Conservation (phyloP, 2,329 filamentous ascomycete species). For the Colletotrichum melonis region DNA sequence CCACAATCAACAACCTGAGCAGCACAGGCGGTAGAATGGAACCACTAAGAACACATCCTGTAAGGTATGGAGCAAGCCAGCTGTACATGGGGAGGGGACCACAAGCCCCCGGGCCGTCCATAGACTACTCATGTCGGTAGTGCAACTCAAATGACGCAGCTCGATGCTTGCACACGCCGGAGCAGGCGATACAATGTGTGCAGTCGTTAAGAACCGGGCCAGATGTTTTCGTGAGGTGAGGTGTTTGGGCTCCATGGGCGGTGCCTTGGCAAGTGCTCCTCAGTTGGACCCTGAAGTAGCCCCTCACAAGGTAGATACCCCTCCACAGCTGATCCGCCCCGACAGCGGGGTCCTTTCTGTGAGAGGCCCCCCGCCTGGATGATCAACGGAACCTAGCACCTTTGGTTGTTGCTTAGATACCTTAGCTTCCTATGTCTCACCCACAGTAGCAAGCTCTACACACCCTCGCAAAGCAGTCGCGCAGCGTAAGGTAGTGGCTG, state of each 20-base stretch:
- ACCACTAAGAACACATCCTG: neutral
- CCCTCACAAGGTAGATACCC: neutral
- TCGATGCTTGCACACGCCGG: too few relatives aligned
- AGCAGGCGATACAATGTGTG: neutral
- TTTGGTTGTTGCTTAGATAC: neutral
- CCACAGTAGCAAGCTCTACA: neutral
- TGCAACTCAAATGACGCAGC: neutral
- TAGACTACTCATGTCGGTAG: neutral
- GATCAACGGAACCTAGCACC: constrained; percentile 2
- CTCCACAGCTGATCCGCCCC: constrained; percentile 8
- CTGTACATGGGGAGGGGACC: neutral
- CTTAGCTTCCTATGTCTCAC: neutral
- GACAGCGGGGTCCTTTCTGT: constrained; percentile 8
- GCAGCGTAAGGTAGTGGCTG: neutral
- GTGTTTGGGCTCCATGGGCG: neutral
- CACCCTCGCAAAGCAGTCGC: neutral
- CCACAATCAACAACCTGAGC: constrained; percentile 1
- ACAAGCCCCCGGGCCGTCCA: neutral
- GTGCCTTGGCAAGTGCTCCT: neutral
- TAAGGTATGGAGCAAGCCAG: neutral
- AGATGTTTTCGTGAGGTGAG: neutral
- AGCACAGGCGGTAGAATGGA: neutral
- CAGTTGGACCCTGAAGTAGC: constrained; percentile 1
- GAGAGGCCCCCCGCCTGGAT: neutral
- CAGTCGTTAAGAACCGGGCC: neutral